These are phyloP conservation scores for Simplicillium sp. DNA, from an alignment of 2,329 filamentous ascomycete genomes.

Conservation along the genomic window DNA sequence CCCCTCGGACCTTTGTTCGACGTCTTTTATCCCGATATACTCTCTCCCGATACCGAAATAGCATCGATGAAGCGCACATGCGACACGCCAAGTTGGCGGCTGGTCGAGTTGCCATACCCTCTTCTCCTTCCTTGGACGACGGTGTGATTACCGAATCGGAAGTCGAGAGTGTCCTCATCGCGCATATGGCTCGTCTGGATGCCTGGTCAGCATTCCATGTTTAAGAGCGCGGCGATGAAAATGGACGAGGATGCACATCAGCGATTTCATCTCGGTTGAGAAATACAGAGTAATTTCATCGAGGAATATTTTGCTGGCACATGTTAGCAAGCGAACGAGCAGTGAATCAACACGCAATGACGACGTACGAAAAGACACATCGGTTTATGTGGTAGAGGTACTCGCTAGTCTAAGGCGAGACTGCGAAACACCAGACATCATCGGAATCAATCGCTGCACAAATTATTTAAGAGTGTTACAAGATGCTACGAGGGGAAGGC, in stretches of 20 bases:
- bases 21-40: constrained; percentile 33
- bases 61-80: constrained; percentile 2
- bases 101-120: neutral
- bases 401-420: too few relatives aligned
- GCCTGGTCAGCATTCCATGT: constrained; percentile 43
- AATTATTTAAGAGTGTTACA: too few relatives aligned
- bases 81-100: constrained; percentile 4
- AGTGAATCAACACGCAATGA: too few relatives aligned
- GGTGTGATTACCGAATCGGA: constrained; percentile 2
- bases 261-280: too few relatives aligned
- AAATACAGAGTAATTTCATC: constrained; percentile 3
- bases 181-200: constrained; percentile 8
- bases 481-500: too few relatives aligned
- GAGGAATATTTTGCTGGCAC: neutral
- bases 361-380: too few relatives aligned
- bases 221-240: constrained; percentile 3
- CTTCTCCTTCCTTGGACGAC: constrained; percentile 9
- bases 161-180: constrained; percentile 19
- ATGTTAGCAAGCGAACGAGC: too few relatives aligned
- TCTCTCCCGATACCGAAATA: constrained; percentile 20
- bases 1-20: constrained; percentile 63
- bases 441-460: too few relatives aligned
- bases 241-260: too few relatives aligned
- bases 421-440: too few relatives aligned
- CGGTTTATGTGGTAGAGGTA: too few relatives aligned